Evolutionary conservation across 1,284 basidiomycete genomes (phyloP), one percentile per base, ranked within the genome.

Genomic region (Takashimella koratensis): DNA sequence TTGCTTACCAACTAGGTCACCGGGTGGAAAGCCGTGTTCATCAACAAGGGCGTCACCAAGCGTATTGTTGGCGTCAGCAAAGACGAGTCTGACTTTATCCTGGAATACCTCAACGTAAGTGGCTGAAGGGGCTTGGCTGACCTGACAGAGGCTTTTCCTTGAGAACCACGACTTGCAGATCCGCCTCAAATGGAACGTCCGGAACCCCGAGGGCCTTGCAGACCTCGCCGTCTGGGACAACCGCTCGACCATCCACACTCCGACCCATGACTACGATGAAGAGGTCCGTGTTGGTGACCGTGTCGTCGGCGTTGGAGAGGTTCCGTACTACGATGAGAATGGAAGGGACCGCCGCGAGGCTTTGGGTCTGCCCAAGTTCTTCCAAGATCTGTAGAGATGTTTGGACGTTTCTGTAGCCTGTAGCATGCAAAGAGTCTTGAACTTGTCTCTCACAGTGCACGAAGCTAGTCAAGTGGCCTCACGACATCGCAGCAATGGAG

Each of bases 1-100:
- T 16, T 36, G 30, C 10, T 36, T 11, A 44, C 42, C 13, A 36
- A 44, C 39, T 48, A 85, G 5, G 80, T 85, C 5, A 86, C 84
- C 0, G 84, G 84, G 3, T 84, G 79, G 77, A 84, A 85, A 66
- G 72, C 77, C 1, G 69, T 86, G 23, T 86, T 82, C 62, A 82
- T 85, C 51, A 84, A 85, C 76, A 68, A 66, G 47, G 71, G 66
- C 74, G 85, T 86, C 73, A 85, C 83, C 3, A 79, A 76, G 50
- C 79, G 80, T 23, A 83, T 86, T 61, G 66, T 82, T 26, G 83
- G 82, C 60, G 75, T 86, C 27, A 74, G 76, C 12, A 71, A 70
- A 3, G 82, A 84, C 53, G 85, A 86, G 72, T 82, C 80, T 13
- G 79, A 81, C 46, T 21, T 47, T 39, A 47, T 60, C n/a, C 51